These are phyloP conservation scores for Brassica rapa DNA, from an alignment of 345 rosid genomes.

Conservation along the genomic window DNA sequence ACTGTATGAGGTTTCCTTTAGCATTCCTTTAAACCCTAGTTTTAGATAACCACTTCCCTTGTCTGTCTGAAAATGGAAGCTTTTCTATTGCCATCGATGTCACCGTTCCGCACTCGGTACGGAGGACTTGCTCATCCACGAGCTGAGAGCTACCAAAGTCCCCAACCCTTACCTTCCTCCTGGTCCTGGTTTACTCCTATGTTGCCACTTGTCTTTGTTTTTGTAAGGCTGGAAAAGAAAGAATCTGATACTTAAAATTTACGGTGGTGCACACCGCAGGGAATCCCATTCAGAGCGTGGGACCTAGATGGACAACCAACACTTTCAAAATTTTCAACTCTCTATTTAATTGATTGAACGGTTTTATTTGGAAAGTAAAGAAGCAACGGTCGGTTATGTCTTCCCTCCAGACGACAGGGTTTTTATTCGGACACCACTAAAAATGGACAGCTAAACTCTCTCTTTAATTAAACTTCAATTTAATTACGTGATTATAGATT, in stretches of 20 bases:
- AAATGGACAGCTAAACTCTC: constrained; percentile 40
- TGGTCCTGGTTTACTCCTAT: background rate
- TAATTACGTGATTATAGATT: constrained; percentile 33
- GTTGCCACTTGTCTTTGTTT: background rate
- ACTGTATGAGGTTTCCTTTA: background rate
- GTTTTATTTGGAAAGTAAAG: constrained; percentile 42
- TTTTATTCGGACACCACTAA: constrained; percentile 47
- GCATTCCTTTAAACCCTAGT: background rate
- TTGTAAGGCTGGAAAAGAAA: background rate
- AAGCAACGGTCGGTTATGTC: constrained; percentile 48
- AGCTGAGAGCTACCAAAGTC: background rate
- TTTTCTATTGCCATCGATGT: background rate
- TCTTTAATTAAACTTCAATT: background rate
- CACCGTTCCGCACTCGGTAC: too few relatives aligned
- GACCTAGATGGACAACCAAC: constrained; percentile 28
- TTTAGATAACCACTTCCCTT: background rate
- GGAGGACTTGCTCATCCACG: background rate
- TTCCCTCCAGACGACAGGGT: constrained; percentile 40
- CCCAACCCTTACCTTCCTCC: background rate
- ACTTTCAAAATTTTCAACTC: constrained; percentile 29
- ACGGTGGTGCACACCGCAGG: constrained; percentile 36
- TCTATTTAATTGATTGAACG: constrained; percentile 29
- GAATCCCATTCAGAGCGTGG: constrained; percentile 25
- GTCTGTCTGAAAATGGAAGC: background rate
- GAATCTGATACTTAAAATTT: constrained; percentile 37